Conservation (phyloP, 306 rosid species). For the Chamaecrista fasciculata region DNA sequence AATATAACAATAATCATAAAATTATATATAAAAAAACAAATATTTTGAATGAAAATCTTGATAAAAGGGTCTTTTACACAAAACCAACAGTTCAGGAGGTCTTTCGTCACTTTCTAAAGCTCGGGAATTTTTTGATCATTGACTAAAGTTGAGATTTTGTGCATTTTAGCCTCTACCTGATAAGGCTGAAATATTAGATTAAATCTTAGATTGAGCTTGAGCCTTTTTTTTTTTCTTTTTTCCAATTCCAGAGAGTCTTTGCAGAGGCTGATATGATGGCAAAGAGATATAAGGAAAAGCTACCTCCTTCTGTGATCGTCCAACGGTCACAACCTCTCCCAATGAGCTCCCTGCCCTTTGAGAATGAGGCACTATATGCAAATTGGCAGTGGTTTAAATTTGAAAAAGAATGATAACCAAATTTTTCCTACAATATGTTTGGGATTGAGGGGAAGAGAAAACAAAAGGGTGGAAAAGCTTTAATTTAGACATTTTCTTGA, state of each 20-base stretch:
- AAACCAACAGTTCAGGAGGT: no score
- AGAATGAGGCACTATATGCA: conserved; percentile 68
- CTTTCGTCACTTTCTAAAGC: no score
- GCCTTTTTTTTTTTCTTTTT: neutral
- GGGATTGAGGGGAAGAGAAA: neutral
- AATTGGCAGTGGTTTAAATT: conserved; percentile 93
- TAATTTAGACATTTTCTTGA: neutral
- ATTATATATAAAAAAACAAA: no score
- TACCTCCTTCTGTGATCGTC: conserved; percentile 35
- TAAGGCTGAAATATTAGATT: neutral
- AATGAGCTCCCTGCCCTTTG: conserved; percentile 45
- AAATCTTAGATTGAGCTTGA: conserved; percentile 22
- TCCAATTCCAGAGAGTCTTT: conserved; percentile 53
- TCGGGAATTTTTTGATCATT: no score
- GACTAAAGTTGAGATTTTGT: no score
- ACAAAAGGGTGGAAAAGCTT: neutral
- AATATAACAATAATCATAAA: no score
- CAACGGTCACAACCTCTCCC: conserved; percentile 33
- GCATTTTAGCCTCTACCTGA: no score
- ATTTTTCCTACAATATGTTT: neutral
- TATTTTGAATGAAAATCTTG: no score
- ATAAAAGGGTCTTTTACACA: no score
- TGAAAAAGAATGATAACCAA: conserved; percentile 42
- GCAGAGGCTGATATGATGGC: conserved; percentile 82
- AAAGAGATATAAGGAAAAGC: conserved; percentile 66